Evolutionary conservation across 805 yeast genomes (phyloP).

Genomic region (Spathaspora hagerdaliae): DNA sequence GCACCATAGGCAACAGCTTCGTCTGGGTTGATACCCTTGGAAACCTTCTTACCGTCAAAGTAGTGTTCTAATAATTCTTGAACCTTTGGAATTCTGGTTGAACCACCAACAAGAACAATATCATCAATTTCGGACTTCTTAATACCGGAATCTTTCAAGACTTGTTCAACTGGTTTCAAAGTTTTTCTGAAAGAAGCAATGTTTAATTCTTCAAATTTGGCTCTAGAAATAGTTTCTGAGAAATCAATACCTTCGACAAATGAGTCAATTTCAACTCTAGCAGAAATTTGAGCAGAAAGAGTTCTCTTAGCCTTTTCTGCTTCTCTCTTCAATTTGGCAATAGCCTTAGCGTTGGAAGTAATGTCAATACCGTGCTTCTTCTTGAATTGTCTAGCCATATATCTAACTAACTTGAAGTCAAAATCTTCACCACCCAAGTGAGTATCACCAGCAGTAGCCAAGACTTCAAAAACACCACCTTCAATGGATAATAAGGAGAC

Average conservation of each 20-base stretch:
- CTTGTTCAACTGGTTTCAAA: conserved; percentile 45
- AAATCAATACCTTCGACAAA: conserved; percentile 47
- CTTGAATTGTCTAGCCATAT: conserved; percentile 40
- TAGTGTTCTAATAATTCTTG: conserved; percentile 44
- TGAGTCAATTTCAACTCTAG: conserved; percentile 43
- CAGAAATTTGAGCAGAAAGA: conserved; percentile 41
- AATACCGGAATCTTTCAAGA: conserved; percentile 42
- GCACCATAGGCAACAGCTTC: conserved; percentile 62
- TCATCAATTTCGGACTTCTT: conserved; percentile 44
- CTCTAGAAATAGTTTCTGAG: conserved; percentile 44
- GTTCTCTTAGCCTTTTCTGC: conserved; percentile 50
- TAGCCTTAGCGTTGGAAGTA: conserved; percentile 37
- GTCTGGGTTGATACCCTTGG: conserved; percentile 47
- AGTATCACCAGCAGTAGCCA: conserved; percentile 48
- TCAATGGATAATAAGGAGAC: conserved; percentile 66
- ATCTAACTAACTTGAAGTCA: conserved; percentile 41
- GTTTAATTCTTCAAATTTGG: conserved; percentile 47
- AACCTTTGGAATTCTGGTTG: conserved; percentile 49
- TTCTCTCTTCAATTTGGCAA: conserved; percentile 44
- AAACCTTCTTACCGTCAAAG: conserved; percentile 55
- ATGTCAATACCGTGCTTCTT: conserved; percentile 44
- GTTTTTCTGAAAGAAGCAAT: conserved; percentile 42
- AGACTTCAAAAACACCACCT: conserved; percentile 47
- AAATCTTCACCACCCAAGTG: conserved; percentile 52
- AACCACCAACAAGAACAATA: conserved; percentile 47